phyloP scores from a whole-genome alignment of 2,329 filamentous ascomycete genomes.

The Microcyclospora pomicola region DNA sequence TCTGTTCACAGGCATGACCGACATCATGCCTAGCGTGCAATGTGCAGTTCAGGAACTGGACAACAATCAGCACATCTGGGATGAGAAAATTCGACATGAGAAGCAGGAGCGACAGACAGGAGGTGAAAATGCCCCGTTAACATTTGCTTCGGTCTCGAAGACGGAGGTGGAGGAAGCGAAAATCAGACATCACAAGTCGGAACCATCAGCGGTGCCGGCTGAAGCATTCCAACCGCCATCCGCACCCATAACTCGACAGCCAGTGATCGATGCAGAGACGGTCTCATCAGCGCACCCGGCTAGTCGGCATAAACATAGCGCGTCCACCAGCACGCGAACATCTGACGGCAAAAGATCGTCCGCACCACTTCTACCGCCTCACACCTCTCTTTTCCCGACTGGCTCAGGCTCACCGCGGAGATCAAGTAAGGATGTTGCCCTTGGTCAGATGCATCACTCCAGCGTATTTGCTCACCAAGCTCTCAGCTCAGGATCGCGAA shows the following conservation, averaged over 20 bases:
- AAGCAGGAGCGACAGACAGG: slow-evolving; percentile 32
- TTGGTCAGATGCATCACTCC: slow-evolving; percentile 21
- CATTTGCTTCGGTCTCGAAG: slow-evolving; percentile 17
- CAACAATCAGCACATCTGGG: slow-evolving; percentile 62
- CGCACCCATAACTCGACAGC: slow-evolving; percentile 10
- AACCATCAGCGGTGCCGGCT: slow-evolving; percentile 13
- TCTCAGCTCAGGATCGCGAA: slow-evolving; percentile 15
- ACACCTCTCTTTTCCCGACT: slow-evolving; percentile 11
- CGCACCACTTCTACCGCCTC: slow-evolving; percentile 2
- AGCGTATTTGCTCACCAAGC: slow-evolving; percentile 17
- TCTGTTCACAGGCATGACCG: slow-evolving; percentile 74
- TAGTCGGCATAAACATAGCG: slow-evolving; percentile 13
- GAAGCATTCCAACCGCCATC: slow-evolving; percentile 10
- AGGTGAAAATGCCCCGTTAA: slow-evolving; percentile 13
- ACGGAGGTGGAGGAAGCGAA: slow-evolving; percentile 19
- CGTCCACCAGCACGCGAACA: slow-evolving; percentile 8
- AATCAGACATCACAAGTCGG: slow-evolving; percentile 15
- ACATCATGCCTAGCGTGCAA: slow-evolving; percentile 70
- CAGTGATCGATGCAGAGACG: slow-evolving; percentile 6
- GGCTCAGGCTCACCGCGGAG: slow-evolving; percentile 16
- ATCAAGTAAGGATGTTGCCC: slow-evolving; percentile 24
- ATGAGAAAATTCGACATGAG: slow-evolving; percentile 51
- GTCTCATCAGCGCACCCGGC: slow-evolving; percentile 11
- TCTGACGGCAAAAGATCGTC: slow-evolving; percentile 8
- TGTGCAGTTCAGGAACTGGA: slow-evolving; percentile 76